Percentiles rank a stretch among this genome's conserved stretches.
Conservation (phyloP, 2,329 filamentous ascomycete genomes). For the Neofusicoccum laricinum region DNA sequence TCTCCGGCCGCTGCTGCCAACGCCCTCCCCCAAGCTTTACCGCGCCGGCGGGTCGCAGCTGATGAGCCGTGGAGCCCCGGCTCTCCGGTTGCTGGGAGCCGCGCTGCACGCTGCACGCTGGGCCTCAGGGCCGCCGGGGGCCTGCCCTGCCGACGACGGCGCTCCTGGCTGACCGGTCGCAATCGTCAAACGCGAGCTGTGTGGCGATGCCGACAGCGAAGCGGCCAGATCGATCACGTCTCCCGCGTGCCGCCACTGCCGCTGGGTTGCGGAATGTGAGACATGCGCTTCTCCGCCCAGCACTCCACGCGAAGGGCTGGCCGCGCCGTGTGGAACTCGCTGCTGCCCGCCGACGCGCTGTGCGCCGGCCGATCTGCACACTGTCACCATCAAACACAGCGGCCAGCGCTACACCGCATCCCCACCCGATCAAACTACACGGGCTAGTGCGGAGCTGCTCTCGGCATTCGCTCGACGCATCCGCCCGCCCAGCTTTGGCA, state of each 20-base stretch:
- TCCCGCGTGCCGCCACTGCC: conserved; percentile 6
- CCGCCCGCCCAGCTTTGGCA: too few relatives aligned
- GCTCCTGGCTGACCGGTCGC: neutral
- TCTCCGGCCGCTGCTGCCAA: neutral
- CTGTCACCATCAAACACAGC: neutral
- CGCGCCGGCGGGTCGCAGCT: neutral
- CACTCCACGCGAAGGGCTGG: neutral
- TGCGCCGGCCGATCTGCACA: conserved; percentile 9
- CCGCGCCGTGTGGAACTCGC: neutral
- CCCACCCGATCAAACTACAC: neutral
- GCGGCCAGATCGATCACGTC: neutral
- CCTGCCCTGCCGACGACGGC: neutral
- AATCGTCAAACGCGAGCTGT: neutral
- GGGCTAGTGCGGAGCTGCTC: too few relatives aligned
- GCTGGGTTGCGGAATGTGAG: conserved; percentile 6
- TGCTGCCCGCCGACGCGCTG: neutral
- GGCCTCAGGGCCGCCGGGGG: neutral
- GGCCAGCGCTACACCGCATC: conserved; percentile 14
- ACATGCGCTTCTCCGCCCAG: conserved; percentile 7
- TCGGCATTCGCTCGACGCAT: too few relatives aligned
- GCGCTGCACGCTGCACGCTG: neutral
- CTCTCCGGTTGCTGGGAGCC: neutral
- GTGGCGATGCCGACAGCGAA: neutral
- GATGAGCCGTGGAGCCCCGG: neutral
- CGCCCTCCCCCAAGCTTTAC: neutral